phyloP scores from a whole-genome alignment of 108 stramenopile species.

The Chaetoceros tenuissimus region DNA sequence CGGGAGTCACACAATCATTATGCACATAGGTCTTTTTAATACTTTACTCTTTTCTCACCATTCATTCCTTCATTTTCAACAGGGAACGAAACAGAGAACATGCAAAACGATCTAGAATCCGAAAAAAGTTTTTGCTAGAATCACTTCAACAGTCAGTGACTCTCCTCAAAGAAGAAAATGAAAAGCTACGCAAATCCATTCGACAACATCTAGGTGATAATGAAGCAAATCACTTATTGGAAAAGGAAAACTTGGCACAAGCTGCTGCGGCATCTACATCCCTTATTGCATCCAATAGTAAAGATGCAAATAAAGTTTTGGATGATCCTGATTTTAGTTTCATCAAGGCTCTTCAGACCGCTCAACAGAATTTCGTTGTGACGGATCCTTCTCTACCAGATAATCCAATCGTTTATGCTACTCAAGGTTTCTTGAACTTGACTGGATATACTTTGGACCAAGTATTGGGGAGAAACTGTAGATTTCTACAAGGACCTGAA shows the following conservation, averaged over 20 bases:
- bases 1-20: neutral
- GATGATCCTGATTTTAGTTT: slow-evolving; percentile 96
- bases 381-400: slow-evolving; percentile 93
- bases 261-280: slow-evolving; percentile 40
- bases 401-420: slow-evolving; percentile 93
- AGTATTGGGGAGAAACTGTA: slow-evolving; percentile 93
- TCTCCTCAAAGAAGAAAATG: slow-evolving; percentile 78
- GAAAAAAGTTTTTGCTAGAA: slow-evolving; percentile 96
- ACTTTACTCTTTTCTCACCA: too few relatives aligned
- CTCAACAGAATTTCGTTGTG: slow-evolving; percentile 96
- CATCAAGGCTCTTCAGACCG: slow-evolving; percentile 93
- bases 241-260: slow-evolving; percentile 29
- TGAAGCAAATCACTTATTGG: slow-evolving; percentile 48
- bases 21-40: neutral
- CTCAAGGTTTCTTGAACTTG: slow-evolving; percentile 84
- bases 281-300: slow-evolving; percentile 50
- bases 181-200: slow-evolving; percentile 67
- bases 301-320: slow-evolving; percentile 83
- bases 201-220: slow-evolving; percentile 58
- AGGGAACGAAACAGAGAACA: slow-evolving; percentile 91
- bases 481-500: slow-evolving; percentile 90
- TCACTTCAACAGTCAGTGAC: slow-evolving; percentile 81
- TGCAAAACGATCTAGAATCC: slow-evolving; percentile 87
- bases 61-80: slow-evolving; percentile 10
- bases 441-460: slow-evolving; percentile 91